Evolutionary conservation across 192 early-diverging fungal genomes (phyloP), one percentile per base, ranked within the genome.

Genomic region (Entomortierella parvispora): DNA sequence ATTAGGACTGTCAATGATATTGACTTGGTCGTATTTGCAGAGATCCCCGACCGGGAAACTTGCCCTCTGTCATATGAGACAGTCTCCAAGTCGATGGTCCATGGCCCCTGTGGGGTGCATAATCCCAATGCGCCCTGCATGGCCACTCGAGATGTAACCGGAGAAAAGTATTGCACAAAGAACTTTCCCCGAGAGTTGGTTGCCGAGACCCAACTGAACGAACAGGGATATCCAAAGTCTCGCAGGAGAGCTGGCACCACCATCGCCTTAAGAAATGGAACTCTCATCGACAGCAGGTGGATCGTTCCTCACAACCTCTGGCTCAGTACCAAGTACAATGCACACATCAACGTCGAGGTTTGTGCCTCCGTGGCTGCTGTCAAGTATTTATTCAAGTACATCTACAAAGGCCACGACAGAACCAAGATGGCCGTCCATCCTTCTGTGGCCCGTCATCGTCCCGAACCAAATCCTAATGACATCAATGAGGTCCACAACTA

Each of bases 321-420:
- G 7, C 37, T 84, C 26, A 18, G 31, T 47, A 58, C 65, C 8
- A 83, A 80, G 62, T 83, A 79, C 56, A 44, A 79, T 56, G 68
- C 71, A 1, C 79, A 80, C 23, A 64, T 69, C 15, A 53, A 54
- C 61, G 75, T 84, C 3, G 75, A 81, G 25, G 58, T 77, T 8
- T 83, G 72, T 43, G 37, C 53, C 2, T 68, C 65, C 15, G 49
- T 74, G 1, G 2, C 53, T 12, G 57, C 61, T 0, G 61, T 83
- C 4, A 81, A 81, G 44, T 83, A 83, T 46, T 29, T 83, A 0
- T 83, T 51, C 62, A 83, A 82, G 42, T 82, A 82, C 26, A 53
- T 82, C 10, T 67, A 69, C 54, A 82, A 80, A 37, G 77, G 77
- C 9, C 66, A 70, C 65, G 82, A 80, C 43, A 18, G 34, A 14